Evolutionary conservation across 208 protist species (phyloP).

Genomic region (Leishmania aethiopica): DNA sequence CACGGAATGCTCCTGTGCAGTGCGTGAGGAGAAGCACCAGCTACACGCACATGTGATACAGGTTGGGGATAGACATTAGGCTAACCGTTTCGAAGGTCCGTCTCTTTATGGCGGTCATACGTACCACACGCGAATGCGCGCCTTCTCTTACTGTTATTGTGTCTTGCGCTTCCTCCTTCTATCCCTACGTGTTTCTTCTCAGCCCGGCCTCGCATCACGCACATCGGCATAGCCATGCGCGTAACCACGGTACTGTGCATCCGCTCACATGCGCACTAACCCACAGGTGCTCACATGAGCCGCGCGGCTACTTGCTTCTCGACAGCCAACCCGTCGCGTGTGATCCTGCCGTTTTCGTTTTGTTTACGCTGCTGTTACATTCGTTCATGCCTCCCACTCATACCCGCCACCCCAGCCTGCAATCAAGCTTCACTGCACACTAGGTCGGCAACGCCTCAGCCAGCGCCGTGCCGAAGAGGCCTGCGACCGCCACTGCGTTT

Average conservation of each 20-base stretch:
- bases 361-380: too few relatives aligned
- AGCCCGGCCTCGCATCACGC: neutral
- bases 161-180: neutral
- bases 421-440: too few relatives aligned
- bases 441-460: too few relatives aligned
- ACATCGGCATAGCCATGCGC: neutral
- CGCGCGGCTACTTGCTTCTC: neutral
- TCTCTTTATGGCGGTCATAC: neutral
- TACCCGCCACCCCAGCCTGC: too few relatives aligned
- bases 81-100: neutral
- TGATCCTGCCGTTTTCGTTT: neutral
- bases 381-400: neutral
- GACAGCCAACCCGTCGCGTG: neutral
- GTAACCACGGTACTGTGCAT: neutral
- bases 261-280: neutral
- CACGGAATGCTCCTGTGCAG: neutral
- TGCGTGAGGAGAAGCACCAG: neutral
- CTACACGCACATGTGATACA: neutral
- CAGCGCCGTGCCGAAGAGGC: too few relatives aligned
- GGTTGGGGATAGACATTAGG: neutral
- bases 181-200: neutral
- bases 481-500: too few relatives aligned
- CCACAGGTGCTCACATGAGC: neutral
- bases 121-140: neutral
- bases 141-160: neutral